phyloP scores from a whole-genome alignment of 305 asterid species.

The Plantago coronopus region DNA sequence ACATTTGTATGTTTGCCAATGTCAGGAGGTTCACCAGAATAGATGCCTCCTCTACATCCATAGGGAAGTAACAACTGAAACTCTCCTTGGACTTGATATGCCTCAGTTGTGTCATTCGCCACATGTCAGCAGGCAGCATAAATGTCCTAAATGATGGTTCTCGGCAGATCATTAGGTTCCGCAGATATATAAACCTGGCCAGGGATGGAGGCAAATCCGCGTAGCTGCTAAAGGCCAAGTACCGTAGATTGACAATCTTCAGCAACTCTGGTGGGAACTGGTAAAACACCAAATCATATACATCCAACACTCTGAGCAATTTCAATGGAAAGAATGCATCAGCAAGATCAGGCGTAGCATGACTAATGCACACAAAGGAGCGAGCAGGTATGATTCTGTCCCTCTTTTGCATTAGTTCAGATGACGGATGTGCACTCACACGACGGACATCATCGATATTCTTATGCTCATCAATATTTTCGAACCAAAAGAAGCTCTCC shows the following conservation, averaged over 20 bases:
- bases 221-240: conserved; percentile 19
- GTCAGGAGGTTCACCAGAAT: not conserved
- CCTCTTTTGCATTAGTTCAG: not conserved
- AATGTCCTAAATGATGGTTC: no score
- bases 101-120: no score
- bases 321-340: conserved; percentile 2
- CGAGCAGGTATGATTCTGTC: not conserved
- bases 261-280: conserved; percentile 17
- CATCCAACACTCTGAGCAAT: conserved; percentile 28
- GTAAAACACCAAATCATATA: not conserved
- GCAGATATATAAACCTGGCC: conserved; percentile 15
- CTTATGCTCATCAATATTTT: not conserved
- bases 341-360: not conserved
- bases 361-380: conserved; percentile 16
- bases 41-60: not conserved
- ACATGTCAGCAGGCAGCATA: no score
- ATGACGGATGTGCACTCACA: conserved; percentile 4
- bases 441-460: not conserved
- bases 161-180: conserved; percentile 5
- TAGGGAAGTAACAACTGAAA: no score
- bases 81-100: no score
- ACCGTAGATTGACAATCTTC: conserved; percentile 21
- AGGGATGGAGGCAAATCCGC: conserved; percentile 20
- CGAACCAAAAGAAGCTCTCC: conserved; percentile 16
- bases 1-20: not conserved